Conservation (phyloP, 306 rosid genomes). For the Pachyrhizus erosus region DNA sequence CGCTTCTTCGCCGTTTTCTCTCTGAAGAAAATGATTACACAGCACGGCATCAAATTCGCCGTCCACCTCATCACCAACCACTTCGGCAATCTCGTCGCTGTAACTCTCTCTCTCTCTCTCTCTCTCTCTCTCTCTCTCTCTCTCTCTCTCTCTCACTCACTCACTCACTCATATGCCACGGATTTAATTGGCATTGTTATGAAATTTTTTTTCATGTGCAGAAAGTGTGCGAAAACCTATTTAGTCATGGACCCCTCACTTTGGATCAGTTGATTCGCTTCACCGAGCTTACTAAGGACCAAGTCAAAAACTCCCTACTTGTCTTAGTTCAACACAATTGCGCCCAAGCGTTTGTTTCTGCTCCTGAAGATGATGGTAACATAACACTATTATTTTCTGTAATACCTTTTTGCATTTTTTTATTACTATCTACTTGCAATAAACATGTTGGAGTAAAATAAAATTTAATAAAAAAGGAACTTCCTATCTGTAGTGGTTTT, state of each 20-base stretch:
- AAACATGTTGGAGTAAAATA: not conserved
- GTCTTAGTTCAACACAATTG: slow-evolving; percentile 91
- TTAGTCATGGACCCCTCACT: slow-evolving; percentile 62
- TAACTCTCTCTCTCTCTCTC: slow-evolving; percentile 34
- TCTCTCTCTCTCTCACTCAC: not conserved
- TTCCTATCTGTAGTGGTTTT: not conserved
- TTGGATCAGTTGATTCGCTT: slow-evolving; percentile 53
- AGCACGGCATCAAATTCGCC: slow-evolving; percentile 71
- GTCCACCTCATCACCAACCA: slow-evolving; percentile 74
- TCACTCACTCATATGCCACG: no score
- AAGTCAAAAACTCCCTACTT: slow-evolving; percentile 80
- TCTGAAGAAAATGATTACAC: slow-evolving; percentile 49
- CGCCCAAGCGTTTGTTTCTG: slow-evolving; percentile 63
- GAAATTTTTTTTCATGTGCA: slow-evolving; percentile 36
- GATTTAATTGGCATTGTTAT: not conserved
- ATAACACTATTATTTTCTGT: not conserved
- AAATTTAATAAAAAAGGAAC: not conserved
- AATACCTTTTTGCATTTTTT: no score
- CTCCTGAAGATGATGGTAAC: not conserved
- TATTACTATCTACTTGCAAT: slow-evolving; percentile 6
- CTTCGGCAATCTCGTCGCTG: slow-evolving; percentile 88
- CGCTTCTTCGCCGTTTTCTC: slow-evolving; percentile 14
- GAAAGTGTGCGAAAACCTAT: slow-evolving; percentile 82
- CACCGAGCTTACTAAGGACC: slow-evolving; percentile 70
- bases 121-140: not conserved